A percentile compares a stretch with the other conserved stretches of the same genome.
phyloP scores from a whole-genome alignment of 225 moss, liverwort and hornwort species.

The Takakia lepidozioides region DNA sequence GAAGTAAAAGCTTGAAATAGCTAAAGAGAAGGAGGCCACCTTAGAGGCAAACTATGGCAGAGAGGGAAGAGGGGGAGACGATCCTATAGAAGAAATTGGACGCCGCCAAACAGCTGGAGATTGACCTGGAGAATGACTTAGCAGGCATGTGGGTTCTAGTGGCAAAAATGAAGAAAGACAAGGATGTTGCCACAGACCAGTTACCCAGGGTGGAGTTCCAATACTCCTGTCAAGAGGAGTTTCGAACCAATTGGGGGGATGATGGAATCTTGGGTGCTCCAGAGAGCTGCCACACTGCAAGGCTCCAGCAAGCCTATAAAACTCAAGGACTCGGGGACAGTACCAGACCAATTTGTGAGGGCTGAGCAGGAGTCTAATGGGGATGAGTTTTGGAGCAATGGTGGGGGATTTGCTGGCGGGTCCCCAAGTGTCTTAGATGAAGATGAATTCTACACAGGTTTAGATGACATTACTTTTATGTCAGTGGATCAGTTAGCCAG shows the following conservation, averaged over 20 bases:
- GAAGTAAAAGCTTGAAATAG: constrained; percentile 53
- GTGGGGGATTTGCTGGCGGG: no score
- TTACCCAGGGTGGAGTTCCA: constrained; percentile 13
- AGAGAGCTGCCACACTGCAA: constrained; percentile 24
- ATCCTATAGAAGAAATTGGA: constrained; percentile 56
- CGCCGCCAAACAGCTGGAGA: constrained; percentile 76
- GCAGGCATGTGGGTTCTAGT: constrained; percentile 98
- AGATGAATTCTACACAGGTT: constrained; percentile 22
- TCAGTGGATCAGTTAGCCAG: constrained; percentile 23
- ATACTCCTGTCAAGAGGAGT: constrained; percentile 17
- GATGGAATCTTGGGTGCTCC: constrained; percentile 16
- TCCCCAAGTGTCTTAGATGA: constrained; percentile 2
- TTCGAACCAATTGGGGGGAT: constrained; percentile 18
- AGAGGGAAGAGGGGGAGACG: constrained; percentile 47
- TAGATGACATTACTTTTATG: constrained; percentile 21
- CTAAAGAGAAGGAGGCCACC: constrained; percentile 49
- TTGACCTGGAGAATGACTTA: constrained; percentile 79
- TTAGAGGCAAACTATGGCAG: constrained; percentile 53
- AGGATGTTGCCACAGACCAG: constrained; percentile 24
- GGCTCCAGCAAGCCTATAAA: constrained; percentile 18
- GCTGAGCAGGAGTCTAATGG: constrained; percentile 41
- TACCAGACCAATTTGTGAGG: constrained; percentile 21
- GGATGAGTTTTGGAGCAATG: constrained; percentile 57
- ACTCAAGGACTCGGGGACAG: constrained; percentile 25
- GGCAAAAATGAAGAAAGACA: constrained; percentile 82